These are phyloP conservation scores for Gaeumannomyces tritici DNA, from an alignment of 2,329 filamentous ascomycete species.

Conservation along the genomic window DNA sequence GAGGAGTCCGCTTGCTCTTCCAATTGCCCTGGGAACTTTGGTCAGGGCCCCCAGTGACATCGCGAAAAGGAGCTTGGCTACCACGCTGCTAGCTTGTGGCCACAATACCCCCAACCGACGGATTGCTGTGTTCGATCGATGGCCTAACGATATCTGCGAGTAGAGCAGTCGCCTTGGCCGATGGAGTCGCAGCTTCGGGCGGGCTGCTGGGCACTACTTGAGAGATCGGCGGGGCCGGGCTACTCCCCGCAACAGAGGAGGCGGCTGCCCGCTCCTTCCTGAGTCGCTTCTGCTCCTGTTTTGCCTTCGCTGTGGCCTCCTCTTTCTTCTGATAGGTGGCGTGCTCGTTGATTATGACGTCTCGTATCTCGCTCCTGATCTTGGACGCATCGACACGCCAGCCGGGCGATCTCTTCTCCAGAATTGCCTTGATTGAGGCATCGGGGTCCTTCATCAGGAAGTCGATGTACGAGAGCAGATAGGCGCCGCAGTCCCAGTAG, in stretches of 20 bases:
- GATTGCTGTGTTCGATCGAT: not conserved
- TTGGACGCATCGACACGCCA: slow-evolving; percentile 47
- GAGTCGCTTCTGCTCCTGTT: slow-evolving; percentile 15
- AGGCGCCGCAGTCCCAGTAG: slow-evolving; percentile 82
- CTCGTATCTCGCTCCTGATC: slow-evolving; percentile 57
- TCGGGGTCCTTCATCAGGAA: slow-evolving; percentile 72
- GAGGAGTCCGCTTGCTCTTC: not conserved
- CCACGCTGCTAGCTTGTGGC: not conserved
- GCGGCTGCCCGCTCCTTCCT: not conserved
- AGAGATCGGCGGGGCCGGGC: no score
- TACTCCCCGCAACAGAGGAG: not conserved
- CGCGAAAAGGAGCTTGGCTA: no score
- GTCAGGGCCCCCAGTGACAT: not conserved
- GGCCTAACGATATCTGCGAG: not conserved
- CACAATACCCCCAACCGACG: not conserved
- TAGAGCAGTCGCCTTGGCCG: not conserved
- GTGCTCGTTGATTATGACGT: slow-evolving; percentile 55
- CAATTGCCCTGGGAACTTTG: not conserved
- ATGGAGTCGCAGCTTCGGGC: not conserved
- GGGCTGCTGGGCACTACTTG: not conserved
- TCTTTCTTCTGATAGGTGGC: slow-evolving; percentile 39
- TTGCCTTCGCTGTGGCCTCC: slow-evolving; percentile 25
- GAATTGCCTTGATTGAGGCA: slow-evolving; percentile 54
- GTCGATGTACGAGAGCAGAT: slow-evolving; percentile 73
- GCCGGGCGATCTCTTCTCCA: slow-evolving; percentile 43